A percentile compares a stretch with the other conserved stretches of the same genome.
Conservation (phyloP, 208 protist genomes). For the Leishmania turanica region DNA sequence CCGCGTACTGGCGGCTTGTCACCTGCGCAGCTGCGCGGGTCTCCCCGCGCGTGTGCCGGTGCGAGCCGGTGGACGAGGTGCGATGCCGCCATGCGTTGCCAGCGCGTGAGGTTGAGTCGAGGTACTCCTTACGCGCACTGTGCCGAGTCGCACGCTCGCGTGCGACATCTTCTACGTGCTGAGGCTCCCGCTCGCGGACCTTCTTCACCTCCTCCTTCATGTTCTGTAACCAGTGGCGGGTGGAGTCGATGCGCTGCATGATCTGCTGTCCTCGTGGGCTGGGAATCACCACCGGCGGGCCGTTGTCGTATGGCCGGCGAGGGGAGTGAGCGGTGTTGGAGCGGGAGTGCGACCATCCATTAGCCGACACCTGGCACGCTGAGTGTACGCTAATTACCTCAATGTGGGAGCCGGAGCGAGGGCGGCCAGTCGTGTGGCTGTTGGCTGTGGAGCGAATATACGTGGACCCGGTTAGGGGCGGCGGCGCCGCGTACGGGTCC, state of each 20-base stretch:
- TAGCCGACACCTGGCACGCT: constrained; percentile 5
- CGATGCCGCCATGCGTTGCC: constrained; percentile 12
- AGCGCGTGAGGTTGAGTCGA: not conserved
- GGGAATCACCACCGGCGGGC: constrained; percentile 10
- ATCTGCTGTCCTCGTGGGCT: constrained; percentile 28
- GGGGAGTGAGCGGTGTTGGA: constrained; percentile 23
- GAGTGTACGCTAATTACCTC: constrained; percentile 54
- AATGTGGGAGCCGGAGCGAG: constrained; percentile 40
- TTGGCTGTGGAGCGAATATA: constrained; percentile 18
- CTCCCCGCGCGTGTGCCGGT: not conserved
- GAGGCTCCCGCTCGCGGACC: constrained; percentile 20
- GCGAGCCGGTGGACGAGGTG: constrained; percentile 24
- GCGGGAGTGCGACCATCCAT: constrained; percentile 12
- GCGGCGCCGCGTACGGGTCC: constrained; percentile 6
- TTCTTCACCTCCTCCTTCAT: constrained; percentile 54
- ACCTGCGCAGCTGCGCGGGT: not conserved
- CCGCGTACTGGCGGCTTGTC: constrained; percentile 8
- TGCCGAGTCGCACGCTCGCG: not conserved
- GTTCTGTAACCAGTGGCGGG: constrained; percentile 48
- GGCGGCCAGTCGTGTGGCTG: constrained; percentile 2
- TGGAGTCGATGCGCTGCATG: constrained; percentile 49
- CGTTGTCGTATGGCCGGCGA: constrained; percentile 21
- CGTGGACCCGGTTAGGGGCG: constrained; percentile 12
- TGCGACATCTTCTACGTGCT: constrained; percentile 4
- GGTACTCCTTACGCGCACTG: constrained; percentile 4